Base-by-base conservation (phyloP, 108 stramenopile genomes). In the Nannochloropsis gaditana region DNA sequence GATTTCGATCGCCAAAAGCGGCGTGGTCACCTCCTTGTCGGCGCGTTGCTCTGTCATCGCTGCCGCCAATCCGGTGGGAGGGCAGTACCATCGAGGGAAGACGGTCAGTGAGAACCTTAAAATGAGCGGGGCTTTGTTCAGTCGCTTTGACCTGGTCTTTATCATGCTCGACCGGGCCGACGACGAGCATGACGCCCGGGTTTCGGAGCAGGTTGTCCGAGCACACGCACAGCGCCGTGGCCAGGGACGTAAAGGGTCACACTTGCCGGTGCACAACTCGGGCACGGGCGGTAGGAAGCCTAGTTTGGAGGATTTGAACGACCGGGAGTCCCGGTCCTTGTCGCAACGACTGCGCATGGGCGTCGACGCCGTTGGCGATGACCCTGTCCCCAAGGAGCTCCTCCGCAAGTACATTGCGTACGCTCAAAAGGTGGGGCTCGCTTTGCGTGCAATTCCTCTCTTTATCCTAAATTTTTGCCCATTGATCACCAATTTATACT, bases 41-140 rank as follows among this genome's bases (percentile, higher is more conserved):
- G 94, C 95, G 6, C 88, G 97, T 41, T 97, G 96, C 87, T 94
- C 95, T 83, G 92, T 99, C 45, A 92, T 99, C 83, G 99, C 97
- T 19, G 99, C 99, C 2, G 99, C 99, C 11, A 99, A 99, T 90
- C 99, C 99, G 19, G 94, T 94, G 83, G 94, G 94, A 84, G 99
- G 99, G 41, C 93, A 93, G 83, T 99, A 98, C 91, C 93, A 96
- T 85, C 92, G 96, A 90, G 88, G 92, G 83, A 95, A 94, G 84
- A 94, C 94, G 44, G 96, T 99, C 2, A 93, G 94, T 1, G 97
- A 97, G 86, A 98, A 98, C 90, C 84, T 88, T n/a, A 88, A 88
- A 83, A 95, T 99, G 95, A 92, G 94, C 21, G 92, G 95, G 42
- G 96, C 99, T 9, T 90, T 99, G 50, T 93, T 99, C 21, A 95